phyloP scores from a whole-genome alignment of 75 land plant species.

The Selaginella moellendorffii region DNA sequence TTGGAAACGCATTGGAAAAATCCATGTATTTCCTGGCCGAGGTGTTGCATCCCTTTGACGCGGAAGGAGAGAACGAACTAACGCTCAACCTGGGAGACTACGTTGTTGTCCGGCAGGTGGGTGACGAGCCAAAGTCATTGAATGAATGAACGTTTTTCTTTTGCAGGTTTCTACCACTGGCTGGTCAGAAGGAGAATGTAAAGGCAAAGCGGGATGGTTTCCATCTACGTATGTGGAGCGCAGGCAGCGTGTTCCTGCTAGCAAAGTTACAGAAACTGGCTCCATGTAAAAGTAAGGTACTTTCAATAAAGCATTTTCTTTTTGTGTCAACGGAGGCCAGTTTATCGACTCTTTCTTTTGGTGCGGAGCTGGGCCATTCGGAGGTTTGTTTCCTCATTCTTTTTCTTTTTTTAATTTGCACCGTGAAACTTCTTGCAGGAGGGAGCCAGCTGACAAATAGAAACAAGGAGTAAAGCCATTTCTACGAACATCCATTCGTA shows the following conservation, averaged over 20 bases:
- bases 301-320: too few relatives aligned
- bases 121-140: not conserved
- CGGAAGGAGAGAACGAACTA: constrained; percentile 68
- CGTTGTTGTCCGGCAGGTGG: constrained; percentile 89
- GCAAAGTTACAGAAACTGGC: constrained; percentile 30
- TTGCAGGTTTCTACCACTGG: constrained; percentile 51
- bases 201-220: constrained; percentile 89
- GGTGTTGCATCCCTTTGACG: constrained; percentile 59
- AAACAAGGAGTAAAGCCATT: too few relatives aligned
- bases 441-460: too few relatives aligned
- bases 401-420: too few relatives aligned
- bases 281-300: not conserved
- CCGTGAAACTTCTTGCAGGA: too few relatives aligned
- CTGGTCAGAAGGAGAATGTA: constrained; percentile 95
- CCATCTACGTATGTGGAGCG: constrained; percentile 67
- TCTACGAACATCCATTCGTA: too few relatives aligned
- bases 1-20: constrained; percentile 29
- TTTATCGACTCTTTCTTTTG: too few relatives aligned
- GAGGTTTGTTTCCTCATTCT: too few relatives aligned
- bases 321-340: too few relatives aligned
- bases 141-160: not conserved
- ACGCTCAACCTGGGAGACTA: constrained; percentile 65
- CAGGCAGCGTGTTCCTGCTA: constrained; percentile 46
- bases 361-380: too few relatives aligned
- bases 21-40: constrained; percentile 51